Conservation (phyloP, 2,329 filamentous ascomycete genomes). For the Scortechinia acanthostroma region DNA sequence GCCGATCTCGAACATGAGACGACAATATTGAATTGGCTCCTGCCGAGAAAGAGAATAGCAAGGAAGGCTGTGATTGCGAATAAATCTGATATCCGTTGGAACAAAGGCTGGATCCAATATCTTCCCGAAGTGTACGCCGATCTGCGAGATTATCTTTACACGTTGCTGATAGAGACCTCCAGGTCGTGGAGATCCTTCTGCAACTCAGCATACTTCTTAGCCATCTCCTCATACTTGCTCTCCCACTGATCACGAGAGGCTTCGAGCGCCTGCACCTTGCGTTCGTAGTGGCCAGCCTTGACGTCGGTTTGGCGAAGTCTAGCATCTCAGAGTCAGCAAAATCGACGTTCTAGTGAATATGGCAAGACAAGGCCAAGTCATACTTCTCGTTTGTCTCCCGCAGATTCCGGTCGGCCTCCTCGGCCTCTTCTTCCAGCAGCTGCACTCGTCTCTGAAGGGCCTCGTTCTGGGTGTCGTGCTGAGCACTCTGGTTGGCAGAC, state of each 20-base stretch:
- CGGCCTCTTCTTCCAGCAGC: conserved; percentile 94
- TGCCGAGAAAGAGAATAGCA: too few species aligned
- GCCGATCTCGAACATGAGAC: not conserved
- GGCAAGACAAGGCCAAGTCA: conserved; percentile 18
- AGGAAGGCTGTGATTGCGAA: not conserved
- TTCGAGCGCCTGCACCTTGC: conserved; percentile 96
- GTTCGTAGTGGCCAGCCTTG: conserved; percentile 98
- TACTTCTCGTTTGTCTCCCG: conserved; percentile 99
- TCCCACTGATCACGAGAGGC: conserved; percentile 89
- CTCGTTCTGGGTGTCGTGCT: conserved; percentile 86
- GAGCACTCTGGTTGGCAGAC: conserved; percentile 71
- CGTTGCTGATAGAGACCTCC: conserved; percentile 84
- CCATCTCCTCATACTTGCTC: conserved; percentile 94
- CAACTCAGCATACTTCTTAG: conserved; percentile 75
- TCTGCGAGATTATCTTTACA: conserved; percentile 46
- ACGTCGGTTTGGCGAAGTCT: conserved; percentile 98
- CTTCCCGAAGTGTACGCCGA: not conserved
- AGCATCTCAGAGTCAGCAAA: conserved; percentile 8
- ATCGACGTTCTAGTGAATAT: conserved; percentile 6
- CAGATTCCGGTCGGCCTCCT: conserved; percentile 91
- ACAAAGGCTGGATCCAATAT: not conserved
- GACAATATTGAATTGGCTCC: not conserved
- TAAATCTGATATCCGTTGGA: not conserved
- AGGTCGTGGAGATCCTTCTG: conserved; percentile 91
- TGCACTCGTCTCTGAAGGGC: conserved; percentile 84